phyloP scores from a whole-genome alignment of 768 basidiomycete genomes.

The Pluteus cervinus region DNA sequence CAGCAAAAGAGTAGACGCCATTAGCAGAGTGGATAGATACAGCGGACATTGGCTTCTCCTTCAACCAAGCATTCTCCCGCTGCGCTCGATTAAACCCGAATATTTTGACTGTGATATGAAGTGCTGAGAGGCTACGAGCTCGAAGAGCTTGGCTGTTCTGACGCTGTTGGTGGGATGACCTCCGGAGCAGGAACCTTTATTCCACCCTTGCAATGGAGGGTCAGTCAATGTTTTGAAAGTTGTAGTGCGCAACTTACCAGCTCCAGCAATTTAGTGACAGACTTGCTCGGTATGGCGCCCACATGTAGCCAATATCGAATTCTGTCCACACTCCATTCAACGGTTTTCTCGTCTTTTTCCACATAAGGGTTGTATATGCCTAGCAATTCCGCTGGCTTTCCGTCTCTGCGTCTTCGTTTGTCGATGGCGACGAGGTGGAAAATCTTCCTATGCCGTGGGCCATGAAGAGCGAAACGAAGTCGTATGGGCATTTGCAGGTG shows the following conservation, averaged over 20 bases:
- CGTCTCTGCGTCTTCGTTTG: constrained; percentile 66
- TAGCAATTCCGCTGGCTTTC: constrained; percentile 80
- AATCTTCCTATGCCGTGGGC: constrained; percentile 63
- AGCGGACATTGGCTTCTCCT: no score
- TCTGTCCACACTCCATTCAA: constrained; percentile 89
- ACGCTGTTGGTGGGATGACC: no score
- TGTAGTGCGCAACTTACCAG: constrained; percentile 69
- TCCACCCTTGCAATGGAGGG: constrained; percentile 40
- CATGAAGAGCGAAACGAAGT: constrained; percentile 81
- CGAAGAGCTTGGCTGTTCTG: no score
- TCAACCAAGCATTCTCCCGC: no score
- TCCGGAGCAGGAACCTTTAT: constrained; percentile 52
- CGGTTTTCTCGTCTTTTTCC: constrained; percentile 51
- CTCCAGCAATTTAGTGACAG: constrained; percentile 72
- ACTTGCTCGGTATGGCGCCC: constrained; percentile 78
- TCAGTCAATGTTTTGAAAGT: background rate
- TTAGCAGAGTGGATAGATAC: no score
- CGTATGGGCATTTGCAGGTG: constrained; percentile 65
- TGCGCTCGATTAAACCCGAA: no score
- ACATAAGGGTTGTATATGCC: constrained; percentile 79
- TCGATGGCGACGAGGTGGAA: constrained; percentile 86
- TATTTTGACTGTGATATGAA: no score
- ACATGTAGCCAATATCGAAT: constrained; percentile 86
- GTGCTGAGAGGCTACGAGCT: no score
- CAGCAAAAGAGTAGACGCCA: no score